These are phyloP conservation scores for Sugiyamaella floridensis DNA, from an alignment of 805 yeast genomes.

Conservation along the genomic window DNA sequence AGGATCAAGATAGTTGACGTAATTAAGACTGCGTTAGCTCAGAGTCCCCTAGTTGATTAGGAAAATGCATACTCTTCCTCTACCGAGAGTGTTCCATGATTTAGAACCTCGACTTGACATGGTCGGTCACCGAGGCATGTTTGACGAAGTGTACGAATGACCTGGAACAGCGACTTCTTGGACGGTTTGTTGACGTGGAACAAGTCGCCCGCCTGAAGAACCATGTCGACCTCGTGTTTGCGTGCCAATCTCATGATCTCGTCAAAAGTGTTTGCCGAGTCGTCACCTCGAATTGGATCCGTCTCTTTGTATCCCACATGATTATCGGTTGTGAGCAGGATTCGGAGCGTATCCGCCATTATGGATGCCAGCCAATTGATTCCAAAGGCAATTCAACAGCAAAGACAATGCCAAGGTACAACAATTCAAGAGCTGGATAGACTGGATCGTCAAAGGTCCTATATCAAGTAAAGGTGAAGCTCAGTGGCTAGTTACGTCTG, in stretches of 20 bases:
- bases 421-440: neutral
- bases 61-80: constrained; percentile 35
- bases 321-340: constrained; percentile 87
- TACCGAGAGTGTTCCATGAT: constrained; percentile 64
- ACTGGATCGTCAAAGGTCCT: neutral
- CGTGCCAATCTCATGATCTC: constrained; percentile 73
- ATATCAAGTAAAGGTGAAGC: neutral
- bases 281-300: constrained; percentile 86
- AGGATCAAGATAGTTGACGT: constrained; percentile 84
- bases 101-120: constrained; percentile 71
- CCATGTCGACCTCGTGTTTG: constrained; percentile 68
- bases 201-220: constrained; percentile 86
- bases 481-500: no score
- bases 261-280: constrained; percentile 79
- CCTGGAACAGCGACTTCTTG: constrained; percentile 79
- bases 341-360: constrained; percentile 52
- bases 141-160: constrained; percentile 59
- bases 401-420: no score
- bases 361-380: constrained; percentile 33
- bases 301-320: constrained; percentile 91
- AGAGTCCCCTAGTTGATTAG: neutral
- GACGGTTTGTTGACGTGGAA: constrained; percentile 88
- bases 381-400: no score
- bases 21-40: constrained; percentile 34
- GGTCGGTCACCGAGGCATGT: constrained; percentile 83